Conservation (phyloP, 176 grass and related monocot genomes). For the Puya raimondii region DNA sequence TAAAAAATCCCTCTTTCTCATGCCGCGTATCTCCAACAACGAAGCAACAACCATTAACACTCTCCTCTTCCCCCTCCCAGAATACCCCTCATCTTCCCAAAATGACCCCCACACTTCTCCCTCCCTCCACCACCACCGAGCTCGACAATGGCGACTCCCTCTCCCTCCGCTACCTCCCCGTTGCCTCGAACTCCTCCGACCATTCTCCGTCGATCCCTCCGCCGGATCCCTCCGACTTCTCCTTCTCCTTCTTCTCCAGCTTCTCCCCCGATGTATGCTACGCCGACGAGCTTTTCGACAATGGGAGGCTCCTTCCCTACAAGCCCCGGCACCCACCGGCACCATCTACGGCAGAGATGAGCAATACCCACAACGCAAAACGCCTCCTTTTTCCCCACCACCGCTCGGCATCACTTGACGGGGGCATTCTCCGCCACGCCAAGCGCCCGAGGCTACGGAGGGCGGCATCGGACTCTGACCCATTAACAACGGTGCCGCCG, state of each 20-base stretch:
- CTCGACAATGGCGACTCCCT: background rate
- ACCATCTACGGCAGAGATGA: background rate
- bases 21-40: background rate
- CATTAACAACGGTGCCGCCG: background rate
- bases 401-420: background rate
- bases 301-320: constrained; percentile 3
- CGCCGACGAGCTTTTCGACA: constrained; percentile 12
- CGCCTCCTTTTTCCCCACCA: background rate
- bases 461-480: background rate
- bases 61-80: background rate
- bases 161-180: constrained; percentile 2
- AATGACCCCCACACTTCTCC: background rate
- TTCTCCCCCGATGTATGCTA: background rate
- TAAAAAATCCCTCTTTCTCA: background rate
- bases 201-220: background rate
- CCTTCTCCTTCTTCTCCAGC: constrained; percentile 6
- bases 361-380: background rate
- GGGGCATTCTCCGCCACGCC: background rate
- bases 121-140: background rate
- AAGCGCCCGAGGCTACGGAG: background rate
- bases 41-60: background rate
- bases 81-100: background rate
- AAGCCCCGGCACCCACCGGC: background rate
- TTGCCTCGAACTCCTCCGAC: background rate
- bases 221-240: background rate